phyloP scores from a whole-genome alignment of 495 filamentous ascomycete species.

The Daldinia vernicosa region DNA sequence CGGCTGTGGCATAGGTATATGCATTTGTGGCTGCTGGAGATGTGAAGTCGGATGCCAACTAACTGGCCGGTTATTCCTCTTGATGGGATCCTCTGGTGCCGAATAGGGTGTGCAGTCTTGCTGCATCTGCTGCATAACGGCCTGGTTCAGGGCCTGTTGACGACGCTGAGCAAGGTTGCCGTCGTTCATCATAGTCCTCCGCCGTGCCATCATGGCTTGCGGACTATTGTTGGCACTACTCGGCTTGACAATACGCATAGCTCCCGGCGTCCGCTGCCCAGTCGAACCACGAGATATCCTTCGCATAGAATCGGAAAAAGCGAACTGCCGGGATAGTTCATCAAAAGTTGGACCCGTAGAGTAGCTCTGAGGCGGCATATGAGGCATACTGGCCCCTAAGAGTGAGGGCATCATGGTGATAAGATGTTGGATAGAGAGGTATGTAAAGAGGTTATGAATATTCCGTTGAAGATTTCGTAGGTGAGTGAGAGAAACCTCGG shows the following conservation, averaged over 20 bases:
- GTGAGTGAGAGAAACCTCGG: slow-evolving; percentile 3
- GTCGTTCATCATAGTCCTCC: slow-evolving; percentile 66
- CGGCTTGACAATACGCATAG: slow-evolving; percentile 71
- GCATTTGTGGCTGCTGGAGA: slow-evolving; percentile 48
- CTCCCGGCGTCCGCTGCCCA: slow-evolving; percentile 50
- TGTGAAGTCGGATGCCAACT: slow-evolving; percentile 75
- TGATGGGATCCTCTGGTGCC: slow-evolving; percentile 46
- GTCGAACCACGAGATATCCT: slow-evolving; percentile 53
- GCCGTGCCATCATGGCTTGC: slow-evolving; percentile 59
- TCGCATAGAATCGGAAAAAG: slow-evolving; percentile 47
- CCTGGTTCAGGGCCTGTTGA: slow-evolving; percentile 50
- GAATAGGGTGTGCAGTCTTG: slow-evolving; percentile 44
- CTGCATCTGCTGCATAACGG: slow-evolving; percentile 46
- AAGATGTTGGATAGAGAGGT: slow-evolving; percentile 12
- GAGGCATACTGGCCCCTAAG: slow-evolving; percentile 36
- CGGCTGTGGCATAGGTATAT: slow-evolving; percentile 48
- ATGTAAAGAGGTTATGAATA: slow-evolving; percentile 5
- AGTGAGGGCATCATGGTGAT: slow-evolving; percentile 45
- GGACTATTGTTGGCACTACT: slow-evolving; percentile 77
- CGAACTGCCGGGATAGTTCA: slow-evolving; percentile 52
- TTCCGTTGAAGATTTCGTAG: not conserved
- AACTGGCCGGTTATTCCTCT: slow-evolving; percentile 61
- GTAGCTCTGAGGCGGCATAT: slow-evolving; percentile 41
- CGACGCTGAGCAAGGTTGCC: slow-evolving; percentile 48
- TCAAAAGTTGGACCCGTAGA: slow-evolving; percentile 47